A percentile compares a stretch with the other conserved stretches of the same genome.
Evolutionary conservation across 768 basidiomycete genomes (phyloP).

Genomic region (Clathrus columnatus): DNA sequence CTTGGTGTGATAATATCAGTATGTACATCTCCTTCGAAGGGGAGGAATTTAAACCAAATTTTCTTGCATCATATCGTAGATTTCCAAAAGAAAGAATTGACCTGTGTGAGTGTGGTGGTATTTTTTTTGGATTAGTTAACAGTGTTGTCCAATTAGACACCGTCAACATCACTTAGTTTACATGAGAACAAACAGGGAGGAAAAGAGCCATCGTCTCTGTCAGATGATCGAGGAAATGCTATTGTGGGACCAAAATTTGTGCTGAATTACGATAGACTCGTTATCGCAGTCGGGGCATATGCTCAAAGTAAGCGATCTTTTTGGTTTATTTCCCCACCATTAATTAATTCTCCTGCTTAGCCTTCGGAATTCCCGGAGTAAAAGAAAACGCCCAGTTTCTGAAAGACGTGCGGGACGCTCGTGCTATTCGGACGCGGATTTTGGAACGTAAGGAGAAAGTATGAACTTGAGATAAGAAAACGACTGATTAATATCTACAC

Average conservation of each 20-base stretch:
- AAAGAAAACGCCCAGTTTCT: slow-evolving; percentile 78
- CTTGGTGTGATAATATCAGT: slow-evolving; percentile 72
- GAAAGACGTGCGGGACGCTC: slow-evolving; percentile 70
- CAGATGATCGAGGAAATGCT: neutral
- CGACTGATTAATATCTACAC: slow-evolving; percentile 9
- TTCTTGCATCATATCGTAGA: slow-evolving; percentile 36
- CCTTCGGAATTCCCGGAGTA: slow-evolving; percentile 65
- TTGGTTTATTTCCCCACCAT: neutral
- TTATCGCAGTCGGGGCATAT: slow-evolving; percentile 81
- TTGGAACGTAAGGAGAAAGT: slow-evolving; percentile 48
- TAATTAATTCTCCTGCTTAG: slow-evolving; percentile 24
- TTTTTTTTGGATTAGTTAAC: too few relatives aligned
- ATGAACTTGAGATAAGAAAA: neutral
- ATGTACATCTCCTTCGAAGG: slow-evolving; percentile 11
- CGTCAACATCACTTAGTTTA: slow-evolving; percentile 10
- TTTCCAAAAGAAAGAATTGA: slow-evolving; percentile 9
- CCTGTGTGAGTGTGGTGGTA: slow-evolving; percentile 30
- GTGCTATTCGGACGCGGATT: slow-evolving; percentile 59
- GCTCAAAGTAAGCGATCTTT: slow-evolving; percentile 52
- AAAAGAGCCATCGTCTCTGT: neutral
- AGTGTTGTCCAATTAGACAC: too few relatives aligned
- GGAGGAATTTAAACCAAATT: too few relatives aligned
- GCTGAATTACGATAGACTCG: slow-evolving; percentile 68
- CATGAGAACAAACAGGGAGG: neutral
- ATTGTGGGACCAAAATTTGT: slow-evolving; percentile 34